Base-by-base conservation (phyloP, 345 rosid genomes). In the Eucalyptus camaldulensis region DNA sequence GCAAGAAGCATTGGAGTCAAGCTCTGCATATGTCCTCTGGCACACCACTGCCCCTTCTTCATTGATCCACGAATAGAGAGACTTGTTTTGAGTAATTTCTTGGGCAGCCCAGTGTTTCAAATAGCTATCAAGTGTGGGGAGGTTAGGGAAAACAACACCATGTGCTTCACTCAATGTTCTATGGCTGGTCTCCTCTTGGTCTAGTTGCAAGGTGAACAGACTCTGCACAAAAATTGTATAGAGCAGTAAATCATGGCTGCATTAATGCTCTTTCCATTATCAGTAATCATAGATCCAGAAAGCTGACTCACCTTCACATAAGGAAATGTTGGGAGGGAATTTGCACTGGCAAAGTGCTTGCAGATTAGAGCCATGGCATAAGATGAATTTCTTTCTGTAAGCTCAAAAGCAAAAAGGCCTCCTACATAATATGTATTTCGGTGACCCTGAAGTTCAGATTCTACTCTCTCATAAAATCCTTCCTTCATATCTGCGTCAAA, bases 361-460 rank as follows among this genome's bases (percentile, higher is more conserved):
- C 95, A 90, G 80, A 95, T 87, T 76, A 92, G 89, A 87, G 95
- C 93, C 94, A 94, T 94, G 87, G 96, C 90, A 89, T 95, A 95
- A 24, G 95, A 94, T 62, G 96, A 93, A 90, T 94, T 95, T 89
- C 97, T 93, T 93, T 94, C 96, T 6, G 96, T 94, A 44, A 94
- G 95, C 90, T 95, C 97, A 83, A 95, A 95, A 49, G 97, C 96
- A 93, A 89, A 91, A 50, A 94, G 96, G 81, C 97, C 97, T 31
- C 97, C 95, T 24, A 93, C 93, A 69, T 94, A 94, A 92, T 91
- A 93, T 56, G 97, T 95, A 91, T 93, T 94, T 45, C 86, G 90
- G 87, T n/a, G 54, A 49, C 97, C 97, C 90, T 95, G 97, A 90
- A 94, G 96, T 89, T 95, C 93, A 25, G 92, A 90, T 89, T 95